phyloP scores from a whole-genome alignment of 2,329 filamentous ascomycete species.

The Pestalotiopsis sp. region DNA sequence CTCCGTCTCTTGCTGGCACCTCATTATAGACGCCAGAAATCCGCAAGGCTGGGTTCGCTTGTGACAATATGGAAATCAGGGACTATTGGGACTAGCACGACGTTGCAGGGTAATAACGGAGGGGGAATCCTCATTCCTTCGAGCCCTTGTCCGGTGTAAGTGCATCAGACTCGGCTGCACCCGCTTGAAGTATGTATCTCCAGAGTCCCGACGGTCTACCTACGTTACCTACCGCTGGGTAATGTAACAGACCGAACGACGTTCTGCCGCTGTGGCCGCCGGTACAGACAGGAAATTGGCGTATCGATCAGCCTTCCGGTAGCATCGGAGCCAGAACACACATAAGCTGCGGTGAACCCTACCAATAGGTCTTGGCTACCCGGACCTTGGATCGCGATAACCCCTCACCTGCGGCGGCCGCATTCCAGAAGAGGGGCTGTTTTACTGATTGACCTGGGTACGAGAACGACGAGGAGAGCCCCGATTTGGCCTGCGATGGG shows the following conservation, averaged over 20 bases:
- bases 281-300: not conserved
- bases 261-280: not conserved
- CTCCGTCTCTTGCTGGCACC: not conserved
- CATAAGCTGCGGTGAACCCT: not conserved
- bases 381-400: not conserved
- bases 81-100: not conserved
- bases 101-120: not conserved
- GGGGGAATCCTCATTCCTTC: not conserved
- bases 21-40: not conserved
- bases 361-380: not conserved
- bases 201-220: not conserved
- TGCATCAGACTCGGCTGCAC: conserved; percentile 11
- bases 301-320: not conserved
- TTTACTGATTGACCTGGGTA: not conserved
- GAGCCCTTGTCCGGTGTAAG: conserved; percentile 13
- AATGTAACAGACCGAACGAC: not conserved
- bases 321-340: not conserved
- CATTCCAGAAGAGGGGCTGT: not conserved
- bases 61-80: not conserved
- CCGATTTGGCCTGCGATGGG: not conserved
- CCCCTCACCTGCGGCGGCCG: not conserved
- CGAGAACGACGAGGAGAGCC: not conserved
- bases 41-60: not conserved
- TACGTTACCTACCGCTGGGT: not conserved
- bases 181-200: not conserved